phyloP scores from a whole-genome alignment of 1,139 yeast species.

The Yarrowia galli region DNA sequence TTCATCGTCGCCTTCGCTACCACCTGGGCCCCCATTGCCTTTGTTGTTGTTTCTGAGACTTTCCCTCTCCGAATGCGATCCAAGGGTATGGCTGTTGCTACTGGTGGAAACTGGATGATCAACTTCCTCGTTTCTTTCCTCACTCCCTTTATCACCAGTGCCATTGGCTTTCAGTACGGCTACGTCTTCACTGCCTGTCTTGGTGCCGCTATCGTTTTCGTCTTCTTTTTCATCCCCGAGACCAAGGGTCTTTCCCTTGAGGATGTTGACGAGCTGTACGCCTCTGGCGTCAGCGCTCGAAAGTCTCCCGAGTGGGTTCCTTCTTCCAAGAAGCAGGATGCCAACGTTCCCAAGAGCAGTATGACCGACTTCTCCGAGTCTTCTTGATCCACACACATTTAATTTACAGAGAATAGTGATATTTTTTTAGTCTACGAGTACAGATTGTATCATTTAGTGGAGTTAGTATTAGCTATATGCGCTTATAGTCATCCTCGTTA shows the following conservation, averaged over 20 bases:
- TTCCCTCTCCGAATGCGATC: conserved; percentile 82
- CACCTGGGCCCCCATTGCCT: conserved; percentile 88
- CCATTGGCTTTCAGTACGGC: conserved; percentile 68
- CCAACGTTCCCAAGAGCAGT: conserved; percentile 10
- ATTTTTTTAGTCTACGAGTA: background rate
- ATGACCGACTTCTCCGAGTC: conserved; percentile 26
- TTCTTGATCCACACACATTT: background rate
- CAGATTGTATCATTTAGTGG: too few relatives aligned
- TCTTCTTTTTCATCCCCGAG: conserved; percentile 72
- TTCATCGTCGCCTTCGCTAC: conserved; percentile 85
- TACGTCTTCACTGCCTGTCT: conserved; percentile 77
- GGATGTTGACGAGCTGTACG: conserved; percentile 69
- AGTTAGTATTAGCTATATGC: conserved; percentile 18
- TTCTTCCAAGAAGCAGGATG: conserved; percentile 21
- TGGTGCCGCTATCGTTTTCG: conserved; percentile 61
- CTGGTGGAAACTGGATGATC: conserved; percentile 80
- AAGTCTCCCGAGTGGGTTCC: conserved; percentile 43
- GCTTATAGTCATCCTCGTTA: too few relatives aligned
- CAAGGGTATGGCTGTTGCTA: conserved; percentile 74
- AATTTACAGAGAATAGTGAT: background rate
- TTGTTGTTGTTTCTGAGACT: conserved; percentile 78
- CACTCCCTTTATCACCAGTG: conserved; percentile 57
- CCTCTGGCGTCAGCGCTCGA: conserved; percentile 49
- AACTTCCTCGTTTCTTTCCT: conserved; percentile 68
- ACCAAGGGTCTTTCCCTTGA: conserved; percentile 79